These are phyloP conservation scores for Annona cherimola DNA, from an alignment of 164 flowering plant species.

Conservation along the genomic window DNA sequence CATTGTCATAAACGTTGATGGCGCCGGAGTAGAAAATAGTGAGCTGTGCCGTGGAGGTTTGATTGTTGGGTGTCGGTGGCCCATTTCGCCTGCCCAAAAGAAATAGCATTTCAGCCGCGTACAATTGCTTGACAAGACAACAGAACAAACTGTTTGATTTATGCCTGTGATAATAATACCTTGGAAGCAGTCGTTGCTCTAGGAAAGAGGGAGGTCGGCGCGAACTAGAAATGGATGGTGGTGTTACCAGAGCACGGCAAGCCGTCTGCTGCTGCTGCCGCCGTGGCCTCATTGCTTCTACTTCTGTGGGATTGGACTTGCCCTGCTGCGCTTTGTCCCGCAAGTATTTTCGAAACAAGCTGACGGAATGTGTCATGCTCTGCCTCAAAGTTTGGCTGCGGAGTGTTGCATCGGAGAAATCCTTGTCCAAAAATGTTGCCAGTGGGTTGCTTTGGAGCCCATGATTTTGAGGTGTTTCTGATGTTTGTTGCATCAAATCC, in stretches of 20 bases:
- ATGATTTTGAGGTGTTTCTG: not conserved
- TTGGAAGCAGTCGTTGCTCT: conserved; percentile 12
- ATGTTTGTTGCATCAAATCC: not conserved
- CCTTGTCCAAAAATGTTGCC: not conserved
- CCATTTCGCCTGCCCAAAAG: conserved; percentile 1
- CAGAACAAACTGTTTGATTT: not conserved
- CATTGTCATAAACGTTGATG: conserved; percentile 26
- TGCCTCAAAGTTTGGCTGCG: not conserved
- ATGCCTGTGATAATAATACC: conserved; percentile 3
- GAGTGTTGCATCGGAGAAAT: not conserved
- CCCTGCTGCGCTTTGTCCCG: conserved; percentile 1
- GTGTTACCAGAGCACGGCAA: not conserved
- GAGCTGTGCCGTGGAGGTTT: conserved; percentile 18
- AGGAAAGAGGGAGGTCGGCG: conserved; percentile 3
- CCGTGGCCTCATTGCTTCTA: not conserved
- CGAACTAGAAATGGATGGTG: not conserved
- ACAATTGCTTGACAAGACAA: not conserved
- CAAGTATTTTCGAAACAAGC: conserved; percentile 14
- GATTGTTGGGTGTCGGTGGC: not conserved
- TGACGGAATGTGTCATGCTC: conserved; percentile 10
- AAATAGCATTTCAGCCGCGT: not conserved
- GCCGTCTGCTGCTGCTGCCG: not conserved
- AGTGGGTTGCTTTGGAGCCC: conserved; percentile 3
- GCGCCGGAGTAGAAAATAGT: conserved; percentile 34
- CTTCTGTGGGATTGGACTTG: conserved; percentile 7